Conservation (phyloP, 139 green algal species). For the Ettlia oleoabundans region DNA sequence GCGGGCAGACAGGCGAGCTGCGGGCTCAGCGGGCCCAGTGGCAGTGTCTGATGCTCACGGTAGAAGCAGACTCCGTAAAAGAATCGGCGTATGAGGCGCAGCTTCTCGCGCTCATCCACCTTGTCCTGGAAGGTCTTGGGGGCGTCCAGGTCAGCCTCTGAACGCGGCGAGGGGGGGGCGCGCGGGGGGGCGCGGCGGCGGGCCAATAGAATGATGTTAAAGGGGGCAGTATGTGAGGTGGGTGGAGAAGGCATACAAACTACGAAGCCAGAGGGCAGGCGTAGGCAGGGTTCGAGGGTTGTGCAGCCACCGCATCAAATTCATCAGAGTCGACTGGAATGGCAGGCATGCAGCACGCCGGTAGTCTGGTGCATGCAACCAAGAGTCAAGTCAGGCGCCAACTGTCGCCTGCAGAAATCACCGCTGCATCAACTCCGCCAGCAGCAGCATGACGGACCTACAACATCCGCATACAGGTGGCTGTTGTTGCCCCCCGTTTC, state of each 20-base stretch:
- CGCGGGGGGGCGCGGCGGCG: background rate
- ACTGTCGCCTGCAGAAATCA: too few relatives aligned
- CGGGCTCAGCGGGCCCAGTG: too few relatives aligned
- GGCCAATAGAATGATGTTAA: background rate
- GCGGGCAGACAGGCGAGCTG: background rate
- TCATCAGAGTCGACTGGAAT: too few relatives aligned
- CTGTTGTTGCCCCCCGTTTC: background rate
- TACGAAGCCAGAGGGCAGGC: too few relatives aligned
- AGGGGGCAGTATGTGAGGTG: too few relatives aligned
- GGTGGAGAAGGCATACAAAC: too few relatives aligned
- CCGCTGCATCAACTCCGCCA: too few relatives aligned
- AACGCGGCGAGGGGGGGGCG: background rate
- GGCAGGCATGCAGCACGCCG: too few relatives aligned
- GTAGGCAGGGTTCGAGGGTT: too few relatives aligned
- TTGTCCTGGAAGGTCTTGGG: constrained; percentile 61
- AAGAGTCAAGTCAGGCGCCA: too few relatives aligned
- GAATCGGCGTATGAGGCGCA: constrained; percentile 60
- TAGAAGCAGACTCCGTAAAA: constrained; percentile 58
- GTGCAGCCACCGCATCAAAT: too few relatives aligned
- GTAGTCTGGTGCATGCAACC: too few relatives aligned
- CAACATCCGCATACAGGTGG: constrained; percentile 27
- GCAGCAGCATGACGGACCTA: background rate
- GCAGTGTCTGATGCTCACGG: constrained; percentile 14
- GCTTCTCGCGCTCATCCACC: constrained; percentile 51
- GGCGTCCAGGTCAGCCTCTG: constrained; percentile 49